Evolutionary conservation across 208 protist genomes (phyloP), one percentile per base, ranked within the genome.

Genomic region (Trichomonas tenax): DNA sequence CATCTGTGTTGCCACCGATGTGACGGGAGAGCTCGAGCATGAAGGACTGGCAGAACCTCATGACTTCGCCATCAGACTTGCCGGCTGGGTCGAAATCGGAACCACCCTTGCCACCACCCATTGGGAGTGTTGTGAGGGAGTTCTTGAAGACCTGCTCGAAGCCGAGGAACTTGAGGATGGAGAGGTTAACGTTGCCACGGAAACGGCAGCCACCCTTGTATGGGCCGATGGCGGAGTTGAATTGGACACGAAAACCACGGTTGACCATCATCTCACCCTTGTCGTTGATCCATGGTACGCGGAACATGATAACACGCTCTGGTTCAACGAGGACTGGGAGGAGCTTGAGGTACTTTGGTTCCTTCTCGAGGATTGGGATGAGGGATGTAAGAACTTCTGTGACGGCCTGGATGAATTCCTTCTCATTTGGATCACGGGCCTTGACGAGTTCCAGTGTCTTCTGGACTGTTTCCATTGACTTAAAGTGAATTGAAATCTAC

Each of bases 111-210:
- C 97, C 98, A 95, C 98, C 98, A 41, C 98, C 98, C 97, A 99
- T 98, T 34, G 98, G 98, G 40, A 99, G 97, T 58, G 97, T 98
- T 82, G 98, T 99, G 40, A 99, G 97, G 36, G 98, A 97, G 97
- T 99, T 99, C 97, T 99, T 99, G 96, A 99, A 98, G 93, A 97
- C 98, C 97, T 99, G 98, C 97, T 99, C 98, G 97, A 99, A 99
- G 95, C 98, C 98, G n/a, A 99, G 97, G 96, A 99, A 99, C 45
- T 96, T 96, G 9, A 96, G 26, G n/a, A n/a, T n/a, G n/a, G n/a
- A n/a, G n/a, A n/a, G n/a, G n/a, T n/a, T n/a, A n/a, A n/a, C n/a
- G n/a, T n/a, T 63, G 11, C 96, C 96, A 86, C 97, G 97, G 97
- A 98, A 98, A 34, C 97, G 96, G 0, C 97, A 96, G 15, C 97